These are phyloP conservation scores for Teunomyces panamensis DNA, from an alignment of 805 yeast species.

Conservation along the genomic window DNA sequence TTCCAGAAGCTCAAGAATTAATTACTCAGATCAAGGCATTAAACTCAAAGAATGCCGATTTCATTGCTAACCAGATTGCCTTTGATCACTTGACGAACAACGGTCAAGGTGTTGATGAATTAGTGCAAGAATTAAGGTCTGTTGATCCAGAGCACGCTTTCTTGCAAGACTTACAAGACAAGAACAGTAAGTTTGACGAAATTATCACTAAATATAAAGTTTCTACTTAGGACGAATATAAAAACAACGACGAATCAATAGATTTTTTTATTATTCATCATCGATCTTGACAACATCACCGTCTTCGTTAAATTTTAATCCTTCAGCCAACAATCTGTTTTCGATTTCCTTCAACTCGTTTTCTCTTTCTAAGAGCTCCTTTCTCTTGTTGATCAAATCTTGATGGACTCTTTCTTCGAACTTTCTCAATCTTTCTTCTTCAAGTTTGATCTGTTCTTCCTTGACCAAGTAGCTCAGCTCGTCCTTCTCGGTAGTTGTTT, in stretches of 20 bases:
- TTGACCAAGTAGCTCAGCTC: slow-evolving; percentile 46
- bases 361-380: slow-evolving; percentile 81
- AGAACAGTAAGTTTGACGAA: slow-evolving; percentile 63
- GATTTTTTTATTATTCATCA: slow-evolving; percentile 3
- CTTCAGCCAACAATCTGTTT: slow-evolving; percentile 60
- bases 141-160: slow-evolving; percentile 57
- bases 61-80: slow-evolving; percentile 64
- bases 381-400: slow-evolving; percentile 75
- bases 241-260: background rate
- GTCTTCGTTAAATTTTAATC: slow-evolving; percentile 40
- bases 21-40: slow-evolving; percentile 42
- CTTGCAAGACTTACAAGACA: slow-evolving; percentile 56
- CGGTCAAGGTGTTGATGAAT: slow-evolving; percentile 43
- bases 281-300: slow-evolving; percentile 33
- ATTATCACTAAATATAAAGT: slow-evolving; percentile 57
- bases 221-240: slow-evolving; percentile 3
- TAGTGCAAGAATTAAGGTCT: slow-evolving; percentile 44
- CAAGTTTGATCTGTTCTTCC: slow-evolving; percentile 86
- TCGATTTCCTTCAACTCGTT: slow-evolving; percentile 81
- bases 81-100: slow-evolving; percentile 47
- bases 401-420: slow-evolving; percentile 89
- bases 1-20: slow-evolving; percentile 77
- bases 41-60: slow-evolving; percentile 40
- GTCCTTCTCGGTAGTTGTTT: slow-evolving; percentile 8
- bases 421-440: slow-evolving; percentile 82